phyloP scores from a whole-genome alignment of 176 grass and related monocot genomes.

The Oryza glumipatula region DNA sequence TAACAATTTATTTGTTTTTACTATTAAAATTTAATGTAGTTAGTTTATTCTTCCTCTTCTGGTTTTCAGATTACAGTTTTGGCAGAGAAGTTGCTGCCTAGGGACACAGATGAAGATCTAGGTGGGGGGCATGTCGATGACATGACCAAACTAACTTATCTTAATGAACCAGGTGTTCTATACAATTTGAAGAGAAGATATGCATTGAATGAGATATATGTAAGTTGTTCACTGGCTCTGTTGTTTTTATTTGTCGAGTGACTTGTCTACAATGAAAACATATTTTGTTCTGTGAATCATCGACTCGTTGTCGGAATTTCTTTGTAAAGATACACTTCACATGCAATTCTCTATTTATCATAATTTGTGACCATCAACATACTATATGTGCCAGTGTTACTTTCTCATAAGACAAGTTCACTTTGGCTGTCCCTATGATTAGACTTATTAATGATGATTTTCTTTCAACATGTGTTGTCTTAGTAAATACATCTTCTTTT shows the following conservation, averaged over 20 bases:
- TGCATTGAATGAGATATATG: conserved; percentile 95
- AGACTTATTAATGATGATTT: conserved; percentile 28
- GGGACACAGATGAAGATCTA: conserved; percentile 91
- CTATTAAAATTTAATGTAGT: conserved; percentile 22
- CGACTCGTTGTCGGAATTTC: neutral
- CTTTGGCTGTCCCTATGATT: neutral
- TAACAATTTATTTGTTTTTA: neutral
- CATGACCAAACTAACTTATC: conserved; percentile 98
- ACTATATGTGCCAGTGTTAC: conserved; percentile 1
- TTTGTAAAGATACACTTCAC: neutral
- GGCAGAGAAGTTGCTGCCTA: conserved; percentile 71
- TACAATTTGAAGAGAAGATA: conserved; percentile 98
- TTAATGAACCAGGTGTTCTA: conserved; percentile 94
- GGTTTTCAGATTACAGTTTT: conserved; percentile 59
- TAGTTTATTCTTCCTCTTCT: conserved; percentile 1
- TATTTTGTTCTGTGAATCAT: conserved; percentile 3
- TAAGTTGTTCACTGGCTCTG: conserved; percentile 42
- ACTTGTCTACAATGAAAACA: neutral
- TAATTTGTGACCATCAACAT: neutral
- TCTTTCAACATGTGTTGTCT: conserved; percentile 19
- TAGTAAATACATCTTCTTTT: conserved; percentile 26
- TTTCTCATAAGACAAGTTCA: neutral
- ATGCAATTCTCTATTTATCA: neutral
- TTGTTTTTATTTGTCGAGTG: conserved; percentile 20
- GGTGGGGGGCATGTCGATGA: conserved; percentile 94